Conservation (phyloP, 2,329 filamentous ascomycete species). For the Fusarium transvaalense region DNA sequence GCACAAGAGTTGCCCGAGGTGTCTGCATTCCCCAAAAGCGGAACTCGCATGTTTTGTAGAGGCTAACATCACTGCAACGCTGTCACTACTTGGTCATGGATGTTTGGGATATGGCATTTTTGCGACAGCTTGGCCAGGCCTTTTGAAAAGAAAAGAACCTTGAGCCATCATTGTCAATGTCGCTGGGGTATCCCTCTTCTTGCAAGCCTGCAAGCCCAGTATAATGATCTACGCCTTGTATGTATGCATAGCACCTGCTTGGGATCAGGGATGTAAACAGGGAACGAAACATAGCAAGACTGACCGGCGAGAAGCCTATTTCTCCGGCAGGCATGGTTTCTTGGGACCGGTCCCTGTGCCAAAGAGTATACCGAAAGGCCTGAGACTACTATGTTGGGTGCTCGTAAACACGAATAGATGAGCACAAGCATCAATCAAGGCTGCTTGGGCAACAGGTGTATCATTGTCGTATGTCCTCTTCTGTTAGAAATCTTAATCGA, state of each 20-base stretch:
- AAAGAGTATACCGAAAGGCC: conserved; percentile 17
- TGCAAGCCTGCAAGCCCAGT: conserved; percentile 9
- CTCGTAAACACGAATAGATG: background rate
- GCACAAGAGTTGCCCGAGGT: conserved; percentile 11
- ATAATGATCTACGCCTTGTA: conserved; percentile 31
- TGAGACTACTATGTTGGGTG: background rate
- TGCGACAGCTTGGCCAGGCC: conserved; percentile 11
- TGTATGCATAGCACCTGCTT: conserved; percentile 4
- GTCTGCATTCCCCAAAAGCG: conserved; percentile 8
- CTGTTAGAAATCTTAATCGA: background rate
- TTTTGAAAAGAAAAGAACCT: background rate
- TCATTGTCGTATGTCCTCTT: background rate
- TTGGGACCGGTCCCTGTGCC: conserved; percentile 32
- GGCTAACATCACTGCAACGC: conserved; percentile 10
- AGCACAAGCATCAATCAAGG: conserved; percentile 41
- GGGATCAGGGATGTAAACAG: conserved; percentile 31
- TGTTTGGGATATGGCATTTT: conserved; percentile 25
- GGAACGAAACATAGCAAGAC: conserved; percentile 42
- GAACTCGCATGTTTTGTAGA: background rate
- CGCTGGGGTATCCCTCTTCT: conserved; percentile 20
- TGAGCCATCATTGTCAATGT: conserved; percentile 21
- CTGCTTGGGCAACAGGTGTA: conserved; percentile 18
- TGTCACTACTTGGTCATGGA: conserved; percentile 26
- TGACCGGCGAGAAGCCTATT: conserved; percentile 38
- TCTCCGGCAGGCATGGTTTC: conserved; percentile 30